Base-by-base conservation (phyloP, 129 eudicot genomes). In the Sambucus nigra region DNA sequence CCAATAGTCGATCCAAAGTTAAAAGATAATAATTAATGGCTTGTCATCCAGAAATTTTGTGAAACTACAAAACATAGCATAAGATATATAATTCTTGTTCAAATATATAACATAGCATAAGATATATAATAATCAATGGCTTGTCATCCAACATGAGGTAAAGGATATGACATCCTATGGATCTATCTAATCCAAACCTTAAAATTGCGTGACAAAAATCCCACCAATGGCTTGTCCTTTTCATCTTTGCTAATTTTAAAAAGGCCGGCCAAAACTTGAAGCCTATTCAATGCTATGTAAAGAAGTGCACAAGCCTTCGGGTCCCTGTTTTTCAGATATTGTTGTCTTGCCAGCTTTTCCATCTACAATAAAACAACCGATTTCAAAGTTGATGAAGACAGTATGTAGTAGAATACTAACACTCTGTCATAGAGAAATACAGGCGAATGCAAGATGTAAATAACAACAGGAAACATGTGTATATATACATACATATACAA, bases 261-360 rank as follows among this genome's bases (percentile, higher is more conserved):
- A 57, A 92, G 96, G 55, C 99, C 96, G 24, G 94, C 83, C 75
- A 92, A 80, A 61, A 92, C 99, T 70, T 92, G 94, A 53, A 86
- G 68, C 79, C 99, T 74, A 72, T 92, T 86, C 69, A 92, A 72
- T 51, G 91, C 96, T 61, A 92, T 61, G 65, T 92, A 92, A 28
- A 92, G 87, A 49, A 92, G 94, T 2, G 96, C 70, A 61, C 99
- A 92, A 39, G 84, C 87, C 78, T 86, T 92, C 7, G 99, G 99
- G 71, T 92, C 99, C 74, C 64, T 82, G 33, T 48, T 77, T 70
- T 82, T 80, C 69, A 92, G 53, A 66, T 82, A 92, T 35, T 73
- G 94, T 54, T 64, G 84, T 71, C 94, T 82, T 44, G 99, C 99
- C 73, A 92, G 72, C 75, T 80, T 80, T 62, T 92, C 99, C 94